A percentile compares a stretch with the other conserved stretches of the same genome.
These are phyloP conservation scores for Phytophthora kernoviae DNA, from an alignment of 352 stramenopile species.

Conservation along the genomic window DNA sequence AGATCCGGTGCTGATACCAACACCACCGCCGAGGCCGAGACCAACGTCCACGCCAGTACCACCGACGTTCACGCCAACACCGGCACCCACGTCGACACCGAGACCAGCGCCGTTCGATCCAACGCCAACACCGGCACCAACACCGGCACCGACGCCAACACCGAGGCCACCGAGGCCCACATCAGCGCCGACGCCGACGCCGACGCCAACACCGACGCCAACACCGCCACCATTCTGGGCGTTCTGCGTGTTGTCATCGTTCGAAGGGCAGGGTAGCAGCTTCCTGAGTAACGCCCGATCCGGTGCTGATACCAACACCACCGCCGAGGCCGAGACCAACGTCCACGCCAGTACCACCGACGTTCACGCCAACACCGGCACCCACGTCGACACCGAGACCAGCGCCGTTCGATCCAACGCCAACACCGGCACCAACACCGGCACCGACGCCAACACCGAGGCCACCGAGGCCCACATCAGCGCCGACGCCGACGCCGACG, in stretches of 20 bases:
- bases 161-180: too few species aligned
- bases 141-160: not conserved
- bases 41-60: not conserved
- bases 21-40: not conserved
- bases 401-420: not conserved
- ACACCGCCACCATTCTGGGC: not conserved
- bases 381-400: slow-evolving; percentile 3
- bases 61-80: not conserved
- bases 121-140: not conserved
- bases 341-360: not conserved
- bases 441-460: not conserved
- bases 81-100: not conserved
- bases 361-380: not conserved
- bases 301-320: not conserved
- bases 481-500: not conserved
- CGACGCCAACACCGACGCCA: not conserved
- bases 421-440: slow-evolving; percentile 7
- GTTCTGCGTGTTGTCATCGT: not conserved
- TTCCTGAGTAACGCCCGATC: not conserved
- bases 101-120: not conserved
- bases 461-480: not conserved
- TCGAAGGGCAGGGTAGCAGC: not conserved
- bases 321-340: not conserved
- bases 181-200: not conserved
- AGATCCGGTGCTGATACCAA: slow-evolving; percentile 1